Percentiles rank a stretch among this genome's conserved stretches.
Evolutionary conservation across 768 basidiomycete species (phyloP).

Genomic region (Inosperma sp.): DNA sequence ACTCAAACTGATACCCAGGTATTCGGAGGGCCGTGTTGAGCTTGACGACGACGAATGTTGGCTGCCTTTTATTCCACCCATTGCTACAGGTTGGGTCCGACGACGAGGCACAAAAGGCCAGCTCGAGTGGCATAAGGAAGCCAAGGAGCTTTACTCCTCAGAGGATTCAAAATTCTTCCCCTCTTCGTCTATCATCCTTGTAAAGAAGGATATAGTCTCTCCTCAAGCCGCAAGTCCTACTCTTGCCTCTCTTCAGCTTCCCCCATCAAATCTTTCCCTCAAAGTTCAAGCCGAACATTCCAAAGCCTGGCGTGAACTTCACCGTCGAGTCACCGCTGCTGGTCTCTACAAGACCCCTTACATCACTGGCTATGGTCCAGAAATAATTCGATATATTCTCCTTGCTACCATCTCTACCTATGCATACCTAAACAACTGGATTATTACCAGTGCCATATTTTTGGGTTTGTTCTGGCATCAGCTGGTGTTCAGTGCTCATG

Average conservation of each 20-base stretch:
- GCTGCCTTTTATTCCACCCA: conserved; percentile 79
- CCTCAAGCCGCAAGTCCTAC: conserved; percentile 30
- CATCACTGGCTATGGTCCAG: conserved; percentile 84
- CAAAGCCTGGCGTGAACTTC: conserved; percentile 74
- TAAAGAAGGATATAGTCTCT: conserved; percentile 37
- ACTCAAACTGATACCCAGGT: conserved; percentile 53
- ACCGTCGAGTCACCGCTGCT: conserved; percentile 64
- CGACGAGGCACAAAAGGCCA: conserved; percentile 34
- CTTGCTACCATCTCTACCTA: conserved; percentile 57
- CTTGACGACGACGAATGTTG: conserved; percentile 56
- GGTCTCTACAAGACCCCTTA: conserved; percentile 85
- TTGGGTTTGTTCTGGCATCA: conserved; percentile 96
- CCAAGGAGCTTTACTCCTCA: conserved; percentile 37
- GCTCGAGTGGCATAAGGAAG: conserved; percentile 62
- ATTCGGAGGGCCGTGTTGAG: conserved; percentile 66
- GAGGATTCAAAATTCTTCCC: conserved; percentile 28
- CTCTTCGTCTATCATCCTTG: conserved; percentile 58
- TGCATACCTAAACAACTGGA: conserved; percentile 61
- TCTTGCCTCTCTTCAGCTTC: conserved; percentile 47
- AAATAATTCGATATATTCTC: conserved; percentile 71
- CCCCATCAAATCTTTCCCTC: conserved; percentile 50
- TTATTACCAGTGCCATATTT: conserved; percentile 68
- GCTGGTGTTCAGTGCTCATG: conserved; percentile 86
- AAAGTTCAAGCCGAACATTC: conserved; percentile 63
- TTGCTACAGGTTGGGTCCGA: conserved; percentile 80